A percentile compares a stretch with the other conserved stretches of the same genome.
Conservation (phyloP, 2,329 filamentous ascomycete genomes). For the Lasiodiplodia sp. region DNA sequence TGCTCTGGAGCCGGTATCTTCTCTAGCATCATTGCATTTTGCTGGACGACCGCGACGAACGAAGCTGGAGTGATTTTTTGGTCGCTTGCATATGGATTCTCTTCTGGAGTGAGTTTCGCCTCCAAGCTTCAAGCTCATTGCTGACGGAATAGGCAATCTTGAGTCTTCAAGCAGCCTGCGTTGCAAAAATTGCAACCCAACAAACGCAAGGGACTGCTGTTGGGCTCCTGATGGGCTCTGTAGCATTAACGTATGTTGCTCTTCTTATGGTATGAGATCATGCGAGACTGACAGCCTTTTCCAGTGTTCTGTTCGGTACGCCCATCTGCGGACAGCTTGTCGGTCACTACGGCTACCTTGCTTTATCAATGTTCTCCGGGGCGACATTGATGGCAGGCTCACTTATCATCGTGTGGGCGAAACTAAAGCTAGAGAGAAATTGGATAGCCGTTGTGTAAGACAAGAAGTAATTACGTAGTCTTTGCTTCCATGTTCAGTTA, state of each 20-base stretch:
- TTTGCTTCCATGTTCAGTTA: neutral
- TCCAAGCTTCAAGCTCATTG: no score
- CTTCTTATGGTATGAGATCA: no score
- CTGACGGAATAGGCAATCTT: slow-evolving; percentile 6
- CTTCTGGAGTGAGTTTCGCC: slow-evolving; percentile 48
- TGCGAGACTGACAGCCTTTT: neutral
- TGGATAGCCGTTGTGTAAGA: neutral
- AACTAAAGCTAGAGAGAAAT: neutral
- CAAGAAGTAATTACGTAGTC: neutral
- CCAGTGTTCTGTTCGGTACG: slow-evolving; percentile 13
- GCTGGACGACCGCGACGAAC: slow-evolving; percentile 52
- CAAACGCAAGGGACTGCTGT: slow-evolving; percentile 14
- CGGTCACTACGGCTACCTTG: slow-evolving; percentile 4
- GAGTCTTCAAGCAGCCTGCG: slow-evolving; percentile 8
- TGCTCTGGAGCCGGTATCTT: slow-evolving; percentile 39
- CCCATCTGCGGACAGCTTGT: slow-evolving; percentile 18
- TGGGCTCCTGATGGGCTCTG: slow-evolving; percentile 12
- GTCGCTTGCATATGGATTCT: slow-evolving; percentile 59
- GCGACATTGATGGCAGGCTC: slow-evolving; percentile 9
- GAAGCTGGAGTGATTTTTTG: slow-evolving; percentile 55
- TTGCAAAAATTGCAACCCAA: neutral
- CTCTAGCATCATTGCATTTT: slow-evolving; percentile 54
- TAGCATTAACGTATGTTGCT: slow-evolving; percentile 11
- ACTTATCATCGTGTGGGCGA: neutral
- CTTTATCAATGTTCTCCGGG: slow-evolving; percentile 13